Percentiles rank a stretch among this genome's conserved stretches.
phyloP scores from a whole-genome alignment of 768 basidiomycete species.

The Pisolithus tinctorius region DNA sequence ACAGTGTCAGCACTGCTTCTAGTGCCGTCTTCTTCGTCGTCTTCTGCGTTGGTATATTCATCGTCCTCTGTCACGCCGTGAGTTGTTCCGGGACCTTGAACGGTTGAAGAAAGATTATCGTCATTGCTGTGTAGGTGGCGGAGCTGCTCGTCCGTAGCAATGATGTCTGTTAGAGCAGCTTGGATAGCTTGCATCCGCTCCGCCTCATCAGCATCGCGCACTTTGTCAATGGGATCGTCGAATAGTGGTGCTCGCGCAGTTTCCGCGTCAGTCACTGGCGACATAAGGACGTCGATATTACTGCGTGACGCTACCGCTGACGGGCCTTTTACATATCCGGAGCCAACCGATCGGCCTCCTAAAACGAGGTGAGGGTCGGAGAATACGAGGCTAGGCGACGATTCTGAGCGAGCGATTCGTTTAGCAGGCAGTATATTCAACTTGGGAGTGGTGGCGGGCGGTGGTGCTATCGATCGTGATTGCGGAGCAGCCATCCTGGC shows the following conservation, averaged over 20 bases:
- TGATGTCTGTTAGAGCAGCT: constrained; percentile 92
- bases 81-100: constrained; percentile 10
- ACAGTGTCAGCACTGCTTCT: constrained; percentile 25
- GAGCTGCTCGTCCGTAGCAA: constrained; percentile 68
- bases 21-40: constrained; percentile 35
- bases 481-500: constrained; percentile 5
- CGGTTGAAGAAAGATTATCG: constrained; percentile 1
- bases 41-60: constrained; percentile 35
- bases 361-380: constrained; percentile 2
- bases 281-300: constrained; percentile 81
- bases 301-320: constrained; percentile 23
- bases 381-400: constrained; percentile 27
- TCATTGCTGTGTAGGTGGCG: constrained; percentile 13
- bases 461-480: constrained; percentile 6
- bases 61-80: constrained; percentile 33
- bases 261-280: constrained; percentile 49
- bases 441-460: constrained; percentile 2
- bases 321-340: constrained; percentile 14
- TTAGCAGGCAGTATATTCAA: constrained; percentile 4
- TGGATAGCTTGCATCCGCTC: constrained; percentile 94
- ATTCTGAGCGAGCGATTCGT: constrained; percentile 29
- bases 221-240: constrained; percentile 64
- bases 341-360: constrained; percentile 22
- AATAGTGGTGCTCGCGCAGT: constrained; percentile 71
- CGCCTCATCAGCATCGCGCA: constrained; percentile 53